These are phyloP conservation scores for Lycium ferocissimum DNA, from an alignment of 257 asterid genomes.

Conservation along the genomic window DNA sequence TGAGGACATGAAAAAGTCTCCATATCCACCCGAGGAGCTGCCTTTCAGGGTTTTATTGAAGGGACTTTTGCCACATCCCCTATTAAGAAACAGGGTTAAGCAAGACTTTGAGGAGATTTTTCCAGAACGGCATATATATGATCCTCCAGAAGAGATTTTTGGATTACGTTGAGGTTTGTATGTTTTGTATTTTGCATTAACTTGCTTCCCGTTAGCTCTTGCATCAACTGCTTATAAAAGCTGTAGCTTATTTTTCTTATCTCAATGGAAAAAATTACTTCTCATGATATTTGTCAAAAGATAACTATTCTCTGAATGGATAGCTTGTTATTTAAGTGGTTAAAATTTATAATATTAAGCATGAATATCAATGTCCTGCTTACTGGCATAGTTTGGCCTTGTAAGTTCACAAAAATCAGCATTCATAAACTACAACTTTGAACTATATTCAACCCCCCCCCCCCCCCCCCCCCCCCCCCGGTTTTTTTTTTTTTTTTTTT, in stretches of 20 bases:
- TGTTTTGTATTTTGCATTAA: background rate
- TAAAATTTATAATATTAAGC: background rate
- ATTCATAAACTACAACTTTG: background rate
- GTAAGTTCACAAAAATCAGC: background rate
- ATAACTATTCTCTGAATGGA: background rate
- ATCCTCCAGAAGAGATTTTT: conserved; percentile 96
- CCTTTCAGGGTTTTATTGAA: conserved; percentile 89
- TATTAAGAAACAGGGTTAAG: conserved; percentile 88
- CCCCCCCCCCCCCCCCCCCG: too few relatives aligned
- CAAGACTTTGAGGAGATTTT: conserved; percentile 94
- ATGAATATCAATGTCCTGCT: background rate
- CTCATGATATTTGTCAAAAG: background rate
- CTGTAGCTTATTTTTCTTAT: background rate
- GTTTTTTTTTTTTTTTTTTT: too few relatives aligned
- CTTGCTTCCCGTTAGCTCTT: background rate
- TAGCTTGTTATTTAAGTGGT: background rate
- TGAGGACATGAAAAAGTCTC: conserved; percentile 93
- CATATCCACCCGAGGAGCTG: conserved; percentile 88
- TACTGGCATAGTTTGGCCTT: background rate
- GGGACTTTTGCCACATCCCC: conserved; percentile 96
- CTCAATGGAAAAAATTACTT: background rate
- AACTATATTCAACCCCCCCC: background rate
- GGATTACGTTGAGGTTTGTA: conserved; percentile 75
- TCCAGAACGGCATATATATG: conserved; percentile 85
- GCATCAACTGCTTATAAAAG: background rate